Evolutionary conservation across 202 grass and related monocot species (phyloP).

Genomic region (Schoenoplectus triqueter): DNA sequence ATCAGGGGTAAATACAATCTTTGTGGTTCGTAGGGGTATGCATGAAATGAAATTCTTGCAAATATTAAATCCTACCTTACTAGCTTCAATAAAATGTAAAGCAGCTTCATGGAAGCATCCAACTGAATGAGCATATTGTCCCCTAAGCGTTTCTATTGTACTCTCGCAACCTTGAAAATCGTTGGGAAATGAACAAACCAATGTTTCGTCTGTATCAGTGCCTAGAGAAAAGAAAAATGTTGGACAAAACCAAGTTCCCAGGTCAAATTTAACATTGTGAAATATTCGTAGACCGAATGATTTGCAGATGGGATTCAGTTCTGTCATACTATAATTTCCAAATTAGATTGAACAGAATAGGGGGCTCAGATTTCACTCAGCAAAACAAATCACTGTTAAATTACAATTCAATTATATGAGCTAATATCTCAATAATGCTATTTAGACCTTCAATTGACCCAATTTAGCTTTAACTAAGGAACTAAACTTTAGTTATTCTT

Average conservation of each 20-base stretch:
- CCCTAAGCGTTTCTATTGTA: slow-evolving; percentile 89
- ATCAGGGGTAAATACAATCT: not conserved
- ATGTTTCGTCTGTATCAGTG: slow-evolving; percentile 81
- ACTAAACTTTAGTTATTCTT: slow-evolving; percentile 1
- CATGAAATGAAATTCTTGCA: slow-evolving; percentile 3
- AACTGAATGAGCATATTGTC: slow-evolving; percentile 98
- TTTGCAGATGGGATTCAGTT: not conserved
- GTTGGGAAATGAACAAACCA: slow-evolving; percentile 92
- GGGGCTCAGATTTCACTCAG: not conserved
- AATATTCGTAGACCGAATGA: not conserved
- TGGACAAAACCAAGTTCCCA: slow-evolving; percentile 9
- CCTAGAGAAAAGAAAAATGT: slow-evolving; percentile 51
- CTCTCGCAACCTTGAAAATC: slow-evolving; percentile 84
- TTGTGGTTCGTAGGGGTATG: not conserved
- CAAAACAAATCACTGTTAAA: not conserved
- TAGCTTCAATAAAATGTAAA: slow-evolving; percentile 91
- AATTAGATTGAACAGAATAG: not conserved
- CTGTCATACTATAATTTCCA: not conserved
- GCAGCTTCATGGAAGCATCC: slow-evolving; percentile 90
- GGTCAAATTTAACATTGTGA: not conserved
- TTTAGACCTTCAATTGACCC: not conserved
- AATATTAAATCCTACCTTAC: slow-evolving; percentile 49
- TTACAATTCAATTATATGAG: not conserved
- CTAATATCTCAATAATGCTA: not conserved
- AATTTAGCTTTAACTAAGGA: slow-evolving; percentile 21